Percentiles rank a stretch among this genome's conserved stretches.
These are phyloP conservation scores for Tuber indicum DNA, from an alignment of 495 filamentous ascomycete species.

Conservation along the genomic window DNA sequence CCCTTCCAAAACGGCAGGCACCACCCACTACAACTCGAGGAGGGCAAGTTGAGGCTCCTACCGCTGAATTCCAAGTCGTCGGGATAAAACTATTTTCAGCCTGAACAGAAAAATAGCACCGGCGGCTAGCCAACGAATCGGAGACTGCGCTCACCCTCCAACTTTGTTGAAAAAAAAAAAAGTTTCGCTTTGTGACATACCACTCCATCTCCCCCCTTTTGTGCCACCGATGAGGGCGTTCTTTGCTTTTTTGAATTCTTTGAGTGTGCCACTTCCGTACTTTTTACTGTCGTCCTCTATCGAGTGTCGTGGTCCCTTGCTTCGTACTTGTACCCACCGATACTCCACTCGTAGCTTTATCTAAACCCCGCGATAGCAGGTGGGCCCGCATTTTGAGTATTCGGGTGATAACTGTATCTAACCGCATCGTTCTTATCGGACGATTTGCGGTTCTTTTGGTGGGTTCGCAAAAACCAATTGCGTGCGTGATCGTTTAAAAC, in stretches of 20 bases:
- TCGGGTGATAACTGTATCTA: background rate
- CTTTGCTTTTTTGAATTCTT: slow-evolving; percentile 3
- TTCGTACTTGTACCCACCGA: background rate
- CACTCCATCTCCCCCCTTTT: background rate
- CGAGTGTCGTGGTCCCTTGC: background rate
- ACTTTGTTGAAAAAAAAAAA: background rate
- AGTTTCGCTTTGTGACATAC: background rate
- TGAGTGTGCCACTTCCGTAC: background rate
- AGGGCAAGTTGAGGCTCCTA: slow-evolving; percentile 31
- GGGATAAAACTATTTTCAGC: slow-evolving; percentile 34
- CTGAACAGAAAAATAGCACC: slow-evolving; percentile 29
- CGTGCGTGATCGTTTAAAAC: background rate
- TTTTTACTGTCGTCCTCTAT: background rate
- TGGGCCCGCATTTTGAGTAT: background rate
- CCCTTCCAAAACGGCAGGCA: slow-evolving; percentile 8
- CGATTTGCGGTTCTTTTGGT: background rate
- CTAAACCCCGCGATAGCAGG: background rate
- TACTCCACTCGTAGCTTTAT: background rate
- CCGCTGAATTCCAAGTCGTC: slow-evolving; percentile 26
- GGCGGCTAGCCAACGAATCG: slow-evolving; percentile 36
- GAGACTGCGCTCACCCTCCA: slow-evolving; percentile 10
- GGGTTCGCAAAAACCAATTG: background rate
- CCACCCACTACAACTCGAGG: background rate
- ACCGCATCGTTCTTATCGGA: background rate
- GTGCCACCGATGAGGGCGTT: background rate